Evolutionary conservation across 2,329 filamentous ascomycete species (phyloP).

Genomic region (Diaporthe vaccinii): DNA sequence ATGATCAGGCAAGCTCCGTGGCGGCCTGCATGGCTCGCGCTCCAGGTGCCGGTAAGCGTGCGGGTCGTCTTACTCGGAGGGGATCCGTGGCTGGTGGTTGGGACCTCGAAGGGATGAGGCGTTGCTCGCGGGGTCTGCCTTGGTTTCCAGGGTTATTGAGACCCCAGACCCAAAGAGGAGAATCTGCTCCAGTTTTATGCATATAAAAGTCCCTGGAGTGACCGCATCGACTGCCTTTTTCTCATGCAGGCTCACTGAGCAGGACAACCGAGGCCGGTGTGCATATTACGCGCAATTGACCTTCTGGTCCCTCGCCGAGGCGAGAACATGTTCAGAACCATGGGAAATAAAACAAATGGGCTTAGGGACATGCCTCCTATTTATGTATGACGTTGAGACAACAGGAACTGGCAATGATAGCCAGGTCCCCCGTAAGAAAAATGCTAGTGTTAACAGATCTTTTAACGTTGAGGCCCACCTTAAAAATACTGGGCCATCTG

Average conservation of each 20-base stretch:
- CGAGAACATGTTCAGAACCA: not conserved
- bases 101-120: not conserved
- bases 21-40: not conserved
- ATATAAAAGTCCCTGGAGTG: slow-evolving; percentile 20
- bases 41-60: not conserved
- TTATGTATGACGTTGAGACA: not conserved
- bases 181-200: not conserved
- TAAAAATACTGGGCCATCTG: slow-evolving; percentile 7
- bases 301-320: not conserved
- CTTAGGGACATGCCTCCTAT: not conserved
- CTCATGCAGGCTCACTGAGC: not conserved
- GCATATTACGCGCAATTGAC: not conserved
- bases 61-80: not conserved
- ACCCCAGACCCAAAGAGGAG: not conserved
- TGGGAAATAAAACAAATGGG: too few relatives aligned
- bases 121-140: not conserved
- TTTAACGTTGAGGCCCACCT: not conserved
- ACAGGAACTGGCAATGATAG: not conserved
- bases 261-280: not conserved
- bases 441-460: not conserved
- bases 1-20: not conserved
- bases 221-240: slow-evolving; percentile 8
- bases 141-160: not conserved
- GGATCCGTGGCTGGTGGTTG: slow-evolving; percentile 4
- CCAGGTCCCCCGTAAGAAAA: not conserved